Conservation (phyloP, 2,329 filamentous ascomycete species). For the Mollisiaceae sp. region DNA sequence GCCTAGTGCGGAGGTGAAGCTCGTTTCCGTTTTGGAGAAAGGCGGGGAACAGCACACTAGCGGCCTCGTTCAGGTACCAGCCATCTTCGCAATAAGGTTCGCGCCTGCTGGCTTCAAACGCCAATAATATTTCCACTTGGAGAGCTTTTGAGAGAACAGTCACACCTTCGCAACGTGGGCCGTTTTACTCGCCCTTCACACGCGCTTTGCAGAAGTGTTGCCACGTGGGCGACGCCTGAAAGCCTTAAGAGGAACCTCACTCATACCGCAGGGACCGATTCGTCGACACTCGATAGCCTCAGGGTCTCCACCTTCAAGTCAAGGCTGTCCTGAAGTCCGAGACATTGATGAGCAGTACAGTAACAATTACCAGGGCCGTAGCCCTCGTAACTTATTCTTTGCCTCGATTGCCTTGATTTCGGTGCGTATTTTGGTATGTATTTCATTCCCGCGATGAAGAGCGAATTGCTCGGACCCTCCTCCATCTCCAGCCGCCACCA, state of each 20-base stretch:
- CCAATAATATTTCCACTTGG: neutral
- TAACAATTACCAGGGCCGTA: neutral
- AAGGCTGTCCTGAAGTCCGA: neutral
- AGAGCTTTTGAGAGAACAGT: too few relatives aligned
- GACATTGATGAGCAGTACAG: neutral
- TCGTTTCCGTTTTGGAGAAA: constrained; percentile 30
- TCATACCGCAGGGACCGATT: too few relatives aligned
- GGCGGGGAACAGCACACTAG: neutral
- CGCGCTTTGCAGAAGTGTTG: too few relatives aligned
- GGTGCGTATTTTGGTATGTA: neutral
- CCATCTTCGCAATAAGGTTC: neutral
- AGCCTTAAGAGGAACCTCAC: too few relatives aligned
- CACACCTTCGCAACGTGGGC: too few relatives aligned
- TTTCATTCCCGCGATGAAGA: neutral
- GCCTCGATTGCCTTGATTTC: neutral
- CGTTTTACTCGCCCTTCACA: too few relatives aligned
- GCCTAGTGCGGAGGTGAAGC: constrained; percentile 29
- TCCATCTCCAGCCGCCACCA: neutral
- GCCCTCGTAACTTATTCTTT: neutral
- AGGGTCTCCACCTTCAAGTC: neutral
- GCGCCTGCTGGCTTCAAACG: neutral
- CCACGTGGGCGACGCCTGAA: too few relatives aligned
- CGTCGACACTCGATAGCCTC: too few relatives aligned
- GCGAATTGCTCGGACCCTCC: neutral
- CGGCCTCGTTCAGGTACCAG: constrained; percentile 1